These are phyloP conservation scores for Nannochloropsis granulata DNA, from an alignment of 108 stramenopile genomes.

Conservation along the genomic window DNA sequence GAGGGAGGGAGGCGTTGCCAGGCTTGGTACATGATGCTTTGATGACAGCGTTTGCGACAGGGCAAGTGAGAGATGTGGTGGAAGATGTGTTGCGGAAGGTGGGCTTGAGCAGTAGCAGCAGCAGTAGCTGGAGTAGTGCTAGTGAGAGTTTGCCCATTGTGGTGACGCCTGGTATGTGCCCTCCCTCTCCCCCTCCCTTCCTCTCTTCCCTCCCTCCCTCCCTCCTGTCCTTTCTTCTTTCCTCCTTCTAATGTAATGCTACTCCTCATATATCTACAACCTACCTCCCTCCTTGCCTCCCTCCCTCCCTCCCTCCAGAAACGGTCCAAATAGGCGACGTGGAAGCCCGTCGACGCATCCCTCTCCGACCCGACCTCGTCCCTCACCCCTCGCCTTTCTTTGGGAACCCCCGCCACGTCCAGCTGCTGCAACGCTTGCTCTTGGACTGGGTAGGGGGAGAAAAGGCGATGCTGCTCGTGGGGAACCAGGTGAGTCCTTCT, in stretches of 20 bases:
- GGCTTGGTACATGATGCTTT: background rate
- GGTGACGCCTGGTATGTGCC: no score
- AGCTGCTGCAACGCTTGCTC: constrained; percentile 39
- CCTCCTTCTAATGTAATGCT: no score
- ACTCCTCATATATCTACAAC: no score
- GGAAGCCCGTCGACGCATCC: background rate
- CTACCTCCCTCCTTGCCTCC: no score
- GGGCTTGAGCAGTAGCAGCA: background rate
- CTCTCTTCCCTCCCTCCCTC: no score
- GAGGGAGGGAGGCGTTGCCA: background rate
- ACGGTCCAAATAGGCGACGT: constrained; percentile 32
- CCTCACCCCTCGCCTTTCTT: constrained; percentile 36
- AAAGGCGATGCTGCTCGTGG: constrained; percentile 50
- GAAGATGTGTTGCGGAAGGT: background rate
- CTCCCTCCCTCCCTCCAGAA: background rate
- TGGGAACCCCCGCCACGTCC: constrained; percentile 41
- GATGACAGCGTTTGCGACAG: background rate
- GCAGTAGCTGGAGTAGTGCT: background rate
- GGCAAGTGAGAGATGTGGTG: background rate
- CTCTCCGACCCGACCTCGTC: constrained; percentile 34
- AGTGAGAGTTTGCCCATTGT: no score
- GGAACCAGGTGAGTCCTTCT: constrained; percentile 28
- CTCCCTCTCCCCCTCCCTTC: no score
- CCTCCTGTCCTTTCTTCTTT: no score
- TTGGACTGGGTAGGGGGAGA: constrained; percentile 48